A percentile compares a stretch with the other conserved stretches of the same genome.
Evolutionary conservation across 2,329 filamentous ascomycete genomes (phyloP).

Genomic region (Macrophomina tecta): DNA sequence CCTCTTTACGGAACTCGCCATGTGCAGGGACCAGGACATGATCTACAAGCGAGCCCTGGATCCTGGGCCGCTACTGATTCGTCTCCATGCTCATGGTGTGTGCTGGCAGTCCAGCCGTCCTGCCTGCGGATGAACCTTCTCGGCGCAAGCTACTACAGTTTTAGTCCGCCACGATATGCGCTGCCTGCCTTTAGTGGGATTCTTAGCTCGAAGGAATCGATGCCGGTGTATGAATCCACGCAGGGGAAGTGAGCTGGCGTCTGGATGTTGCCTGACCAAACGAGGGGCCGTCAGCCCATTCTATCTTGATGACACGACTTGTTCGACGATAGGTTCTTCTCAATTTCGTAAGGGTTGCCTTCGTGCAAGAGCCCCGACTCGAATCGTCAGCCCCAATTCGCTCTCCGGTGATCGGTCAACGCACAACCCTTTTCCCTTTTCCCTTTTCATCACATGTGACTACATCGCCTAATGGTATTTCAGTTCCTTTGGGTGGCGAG

Average conservation of each 20-base stretch:
- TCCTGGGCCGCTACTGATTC: not conserved
- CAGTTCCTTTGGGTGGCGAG: not conserved
- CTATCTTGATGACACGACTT: not conserved
- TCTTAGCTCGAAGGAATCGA: not conserved
- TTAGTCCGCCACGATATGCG: not conserved
- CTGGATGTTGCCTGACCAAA: not conserved
- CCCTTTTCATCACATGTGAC: too few relatives aligned
- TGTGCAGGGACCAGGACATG: not conserved
- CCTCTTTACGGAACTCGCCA: not conserved
- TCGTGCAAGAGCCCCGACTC: too few relatives aligned
- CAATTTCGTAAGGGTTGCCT: too few relatives aligned
- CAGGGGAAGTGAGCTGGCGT: not conserved
- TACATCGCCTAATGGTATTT: too few relatives aligned
- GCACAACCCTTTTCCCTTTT: too few relatives aligned
- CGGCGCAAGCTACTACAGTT: not conserved
- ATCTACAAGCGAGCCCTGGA: not conserved
- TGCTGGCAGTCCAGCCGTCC: not conserved
- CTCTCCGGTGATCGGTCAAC: too few relatives aligned
- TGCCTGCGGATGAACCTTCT: conserved; percentile 3
- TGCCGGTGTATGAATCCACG: not conserved
- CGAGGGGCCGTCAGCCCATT: not conserved
- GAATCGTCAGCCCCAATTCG: too few relatives aligned
- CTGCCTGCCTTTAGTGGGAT: not conserved
- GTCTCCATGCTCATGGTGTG: not conserved
- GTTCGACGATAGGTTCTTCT: not conserved